Percentiles rank a stretch among this genome's conserved stretches.
phyloP scores from a whole-genome alignment of 23 red algal genomes.

The Gracilariopsis chorda region DNA sequence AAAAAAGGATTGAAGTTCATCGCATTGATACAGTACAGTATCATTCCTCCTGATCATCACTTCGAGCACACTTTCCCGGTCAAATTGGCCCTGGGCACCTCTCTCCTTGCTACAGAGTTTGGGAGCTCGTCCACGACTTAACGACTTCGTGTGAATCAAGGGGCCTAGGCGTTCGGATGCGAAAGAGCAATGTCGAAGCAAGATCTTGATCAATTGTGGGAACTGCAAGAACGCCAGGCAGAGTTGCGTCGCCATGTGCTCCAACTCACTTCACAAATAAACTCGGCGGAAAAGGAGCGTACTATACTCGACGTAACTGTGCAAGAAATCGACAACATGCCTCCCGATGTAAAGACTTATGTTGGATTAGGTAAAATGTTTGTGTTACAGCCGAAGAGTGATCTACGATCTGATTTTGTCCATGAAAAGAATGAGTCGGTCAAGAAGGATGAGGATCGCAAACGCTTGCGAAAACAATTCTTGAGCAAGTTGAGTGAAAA shows the following conservation, averaged over 20 bases:
- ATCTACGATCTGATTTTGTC: slow-evolving; percentile 19
- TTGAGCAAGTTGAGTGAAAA: slow-evolving; percentile 48
- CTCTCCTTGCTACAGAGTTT: no score
- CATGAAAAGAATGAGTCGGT: slow-evolving; percentile 7
- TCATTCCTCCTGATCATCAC: no score
- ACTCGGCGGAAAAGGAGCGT: slow-evolving; percentile 41
- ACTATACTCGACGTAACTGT: slow-evolving; percentile 50
- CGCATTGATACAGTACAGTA: no score
- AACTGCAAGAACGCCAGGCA: slow-evolving; percentile 49
- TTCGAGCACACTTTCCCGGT: no score
- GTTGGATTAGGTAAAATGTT: slow-evolving; percentile 60
- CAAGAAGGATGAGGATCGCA: slow-evolving; percentile 52
- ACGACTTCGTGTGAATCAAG: no score
- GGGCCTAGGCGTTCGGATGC: no score
- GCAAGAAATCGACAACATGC: slow-evolving; percentile 53
- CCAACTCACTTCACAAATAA: slow-evolving; percentile 56
- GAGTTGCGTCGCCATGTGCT: slow-evolving; percentile 54
- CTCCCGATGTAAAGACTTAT: slow-evolving; percentile 9
- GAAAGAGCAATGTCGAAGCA: slow-evolving; percentile 70
- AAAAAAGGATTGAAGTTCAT: no score
- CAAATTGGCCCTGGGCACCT: no score
- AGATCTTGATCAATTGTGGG: slow-evolving; percentile 68
- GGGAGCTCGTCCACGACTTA: no score
- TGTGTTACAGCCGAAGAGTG: slow-evolving; percentile 25
- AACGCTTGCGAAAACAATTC: slow-evolving; percentile 47